These are phyloP conservation scores for Nigrograna mackinnonii DNA, from an alignment of 2,329 filamentous ascomycete genomes.

Conservation along the genomic window DNA sequence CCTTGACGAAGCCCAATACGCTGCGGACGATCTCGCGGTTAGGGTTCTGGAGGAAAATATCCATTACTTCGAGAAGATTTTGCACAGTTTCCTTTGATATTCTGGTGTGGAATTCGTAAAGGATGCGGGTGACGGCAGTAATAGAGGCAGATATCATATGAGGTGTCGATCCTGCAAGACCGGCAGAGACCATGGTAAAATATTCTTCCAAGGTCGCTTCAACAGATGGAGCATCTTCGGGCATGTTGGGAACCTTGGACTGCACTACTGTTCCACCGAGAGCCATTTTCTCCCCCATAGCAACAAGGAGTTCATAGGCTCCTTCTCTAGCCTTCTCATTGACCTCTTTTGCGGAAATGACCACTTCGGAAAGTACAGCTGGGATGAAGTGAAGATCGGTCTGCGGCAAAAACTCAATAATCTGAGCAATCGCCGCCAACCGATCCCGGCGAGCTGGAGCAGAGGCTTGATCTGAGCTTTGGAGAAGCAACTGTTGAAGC, in stretches of 20 bases:
- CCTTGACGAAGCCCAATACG: constrained; percentile 94
- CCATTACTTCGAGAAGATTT: constrained; percentile 91
- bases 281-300: constrained; percentile 83
- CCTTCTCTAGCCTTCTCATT: constrained; percentile 91
- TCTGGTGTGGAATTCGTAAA: constrained; percentile 83
- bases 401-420: constrained; percentile 78
- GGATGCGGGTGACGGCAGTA: constrained; percentile 87
- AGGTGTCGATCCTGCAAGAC: constrained; percentile 86
- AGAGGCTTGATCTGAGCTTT: constrained; percentile 81
- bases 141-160: constrained; percentile 99
- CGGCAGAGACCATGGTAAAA: constrained; percentile 97
- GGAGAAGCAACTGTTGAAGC: constrained; percentile 79
- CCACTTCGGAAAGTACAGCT: constrained; percentile 86
- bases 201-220: constrained; percentile 89
- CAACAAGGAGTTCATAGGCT: constrained; percentile 87
- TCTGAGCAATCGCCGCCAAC: constrained; percentile 77
- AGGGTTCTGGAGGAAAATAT: constrained; percentile 93
- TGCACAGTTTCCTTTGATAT: constrained; percentile 71
- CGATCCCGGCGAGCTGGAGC: constrained; percentile 85
- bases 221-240: constrained; percentile 74
- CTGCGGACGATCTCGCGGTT: constrained; percentile 96
- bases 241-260: constrained; percentile 85
- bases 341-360: constrained; percentile 95
- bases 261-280: constrained; percentile 79
- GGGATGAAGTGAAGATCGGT: constrained; percentile 91